Evolutionary conservation across 306 rosid species (phyloP).

Genomic region (Mucuna pruriens): DNA sequence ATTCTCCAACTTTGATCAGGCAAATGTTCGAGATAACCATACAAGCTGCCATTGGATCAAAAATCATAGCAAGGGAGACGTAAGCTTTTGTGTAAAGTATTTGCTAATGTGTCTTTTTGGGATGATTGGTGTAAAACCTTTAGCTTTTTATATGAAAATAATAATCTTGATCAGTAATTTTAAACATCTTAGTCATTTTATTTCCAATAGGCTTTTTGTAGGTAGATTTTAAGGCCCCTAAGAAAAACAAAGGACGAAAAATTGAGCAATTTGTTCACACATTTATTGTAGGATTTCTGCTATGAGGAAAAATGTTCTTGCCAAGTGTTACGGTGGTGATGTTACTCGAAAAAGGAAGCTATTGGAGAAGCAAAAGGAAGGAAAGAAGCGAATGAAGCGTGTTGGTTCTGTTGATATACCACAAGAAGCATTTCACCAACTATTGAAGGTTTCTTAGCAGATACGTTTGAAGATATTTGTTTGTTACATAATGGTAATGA

Average conservation of each 20-base stretch:
- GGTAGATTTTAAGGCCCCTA: neutral
- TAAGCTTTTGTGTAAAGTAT: constrained; percentile 37
- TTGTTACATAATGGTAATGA: constrained; percentile 36
- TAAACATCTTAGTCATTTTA: neutral
- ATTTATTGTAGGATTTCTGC: constrained; percentile 71
- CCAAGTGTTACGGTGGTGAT: constrained; percentile 96
- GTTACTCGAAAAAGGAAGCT: constrained; percentile 85
- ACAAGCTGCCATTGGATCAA: constrained; percentile 72
- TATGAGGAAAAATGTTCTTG: constrained; percentile 90
- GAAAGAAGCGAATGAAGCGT: constrained; percentile 96
- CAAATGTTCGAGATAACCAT: constrained; percentile 93
- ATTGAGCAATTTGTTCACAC: constrained; percentile 2
- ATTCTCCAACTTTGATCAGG: constrained; percentile 53
- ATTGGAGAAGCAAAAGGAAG: constrained; percentile 97
- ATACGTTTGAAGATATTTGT: neutral
- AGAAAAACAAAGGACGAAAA: constrained; percentile 6
- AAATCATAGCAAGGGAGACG: constrained; percentile 12
- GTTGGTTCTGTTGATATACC: constrained; percentile 95
- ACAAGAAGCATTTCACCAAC: constrained; percentile 94
- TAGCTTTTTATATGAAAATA: neutral
- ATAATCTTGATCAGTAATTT: neutral
- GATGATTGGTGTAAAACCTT: neutral
- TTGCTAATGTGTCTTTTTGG: constrained; percentile 22
- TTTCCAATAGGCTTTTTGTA: neutral
- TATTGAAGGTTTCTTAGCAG: constrained; percentile 77